A percentile compares a stretch with the other conserved stretches of the same genome.
Evolutionary conservation across 306 rosid genomes (phyloP).

Genomic region (Vicia faba): DNA sequence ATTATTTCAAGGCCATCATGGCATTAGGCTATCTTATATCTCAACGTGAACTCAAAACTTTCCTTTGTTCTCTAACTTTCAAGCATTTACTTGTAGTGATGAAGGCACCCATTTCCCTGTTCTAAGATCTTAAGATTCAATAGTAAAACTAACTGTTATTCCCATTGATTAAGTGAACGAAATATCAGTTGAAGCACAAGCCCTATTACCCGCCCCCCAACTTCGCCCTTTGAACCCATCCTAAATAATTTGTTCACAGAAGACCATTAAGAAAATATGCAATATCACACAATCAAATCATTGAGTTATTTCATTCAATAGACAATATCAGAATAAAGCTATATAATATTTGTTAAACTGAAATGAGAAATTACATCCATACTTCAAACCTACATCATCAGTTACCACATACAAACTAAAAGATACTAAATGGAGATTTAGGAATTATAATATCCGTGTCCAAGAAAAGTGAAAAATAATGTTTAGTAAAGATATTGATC

Average conservation of each 20-base stretch:
- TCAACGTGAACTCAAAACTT: slow-evolving; percentile 12
- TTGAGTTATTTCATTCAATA: slow-evolving; percentile 5
- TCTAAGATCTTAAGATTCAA: slow-evolving; percentile 2
- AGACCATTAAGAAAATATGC: background rate
- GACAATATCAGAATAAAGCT: background rate
- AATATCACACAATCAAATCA: background rate
- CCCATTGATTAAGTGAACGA: background rate
- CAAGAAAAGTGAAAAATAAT: background rate
- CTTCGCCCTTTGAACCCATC: background rate
- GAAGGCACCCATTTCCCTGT: background rate
- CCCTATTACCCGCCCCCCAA: too few relatives aligned
- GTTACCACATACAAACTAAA: slow-evolving; percentile 16
- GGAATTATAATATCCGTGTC: background rate
- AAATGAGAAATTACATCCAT: slow-evolving; percentile 10
- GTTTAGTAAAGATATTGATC: background rate
- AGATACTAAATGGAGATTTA: slow-evolving; percentile 19
- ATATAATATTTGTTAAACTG: slow-evolving; percentile 1
- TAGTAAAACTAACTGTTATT: background rate
- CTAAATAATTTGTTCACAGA: background rate
- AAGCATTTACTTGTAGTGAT: slow-evolving; percentile 24
- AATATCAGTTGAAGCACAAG: background rate
- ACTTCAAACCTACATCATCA: background rate
- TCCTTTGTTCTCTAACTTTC: background rate
- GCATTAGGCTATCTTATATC: slow-evolving; percentile 13
- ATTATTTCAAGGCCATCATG: slow-evolving; percentile 12